Conservation (phyloP, 2,329 filamentous ascomycete species). For the Trichoderma guizhouense region DNA sequence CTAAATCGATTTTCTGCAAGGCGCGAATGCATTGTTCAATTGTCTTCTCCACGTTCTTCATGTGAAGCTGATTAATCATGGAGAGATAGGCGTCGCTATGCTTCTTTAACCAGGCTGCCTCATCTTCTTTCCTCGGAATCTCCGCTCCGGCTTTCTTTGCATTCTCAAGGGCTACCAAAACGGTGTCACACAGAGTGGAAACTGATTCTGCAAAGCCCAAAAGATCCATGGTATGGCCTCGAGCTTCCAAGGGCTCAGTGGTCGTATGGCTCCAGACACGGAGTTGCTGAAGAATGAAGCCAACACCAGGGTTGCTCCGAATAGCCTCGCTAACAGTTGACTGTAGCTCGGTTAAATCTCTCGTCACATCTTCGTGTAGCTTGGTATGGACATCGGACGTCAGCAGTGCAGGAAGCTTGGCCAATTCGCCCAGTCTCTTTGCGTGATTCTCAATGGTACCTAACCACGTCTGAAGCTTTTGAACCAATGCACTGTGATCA, state of each 20-base stretch:
- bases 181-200: constrained; percentile 65
- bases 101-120: constrained; percentile 35
- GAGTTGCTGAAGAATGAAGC: constrained; percentile 65
- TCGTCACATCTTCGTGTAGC: constrained; percentile 35
- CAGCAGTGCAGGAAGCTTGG: constrained; percentile 51
- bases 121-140: constrained; percentile 34
- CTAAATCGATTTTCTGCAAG: constrained; percentile 33
- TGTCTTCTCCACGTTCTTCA: constrained; percentile 49
- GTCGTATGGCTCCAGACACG: constrained; percentile 56
- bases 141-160: constrained; percentile 55
- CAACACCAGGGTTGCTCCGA: constrained; percentile 51
- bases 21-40: constrained; percentile 38
- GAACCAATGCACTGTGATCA: constrained; percentile 44
- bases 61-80: constrained; percentile 58
- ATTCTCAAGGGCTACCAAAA: constrained; percentile 77
- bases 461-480: constrained; percentile 49
- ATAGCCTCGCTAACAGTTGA: constrained; percentile 41
- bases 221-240: constrained; percentile 24
- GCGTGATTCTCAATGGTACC: constrained; percentile 45
- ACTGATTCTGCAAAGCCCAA: constrained; percentile 55
- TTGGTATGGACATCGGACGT: constrained; percentile 37
- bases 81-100: constrained; percentile 50
- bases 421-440: constrained; percentile 40
- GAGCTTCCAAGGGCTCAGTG: constrained; percentile 19
- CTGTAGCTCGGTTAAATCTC: constrained; percentile 37